Evolutionary conservation across 2,329 filamentous ascomycete genomes (phyloP).

Genomic region (Claviceps sorghi): DNA sequence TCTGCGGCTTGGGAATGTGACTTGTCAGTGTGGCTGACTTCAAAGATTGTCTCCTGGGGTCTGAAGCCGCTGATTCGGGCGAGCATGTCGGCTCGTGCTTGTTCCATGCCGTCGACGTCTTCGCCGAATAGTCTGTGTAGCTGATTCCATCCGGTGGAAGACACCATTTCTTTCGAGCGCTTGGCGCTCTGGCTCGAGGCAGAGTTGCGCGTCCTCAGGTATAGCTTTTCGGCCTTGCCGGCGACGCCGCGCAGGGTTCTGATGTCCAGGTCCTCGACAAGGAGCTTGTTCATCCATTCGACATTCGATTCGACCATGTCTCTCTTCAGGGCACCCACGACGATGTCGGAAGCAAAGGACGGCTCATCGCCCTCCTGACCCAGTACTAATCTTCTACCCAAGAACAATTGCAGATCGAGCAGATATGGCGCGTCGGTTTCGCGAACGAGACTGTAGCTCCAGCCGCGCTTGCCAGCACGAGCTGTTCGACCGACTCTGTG

Average conservation of each 20-base stretch:
- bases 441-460: conserved; percentile 86
- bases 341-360: conserved; percentile 70
- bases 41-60: conserved; percentile 91
- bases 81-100: conserved; percentile 71
- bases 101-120: conserved; percentile 48
- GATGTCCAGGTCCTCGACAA: conserved; percentile 65
- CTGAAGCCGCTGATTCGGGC: conserved; percentile 78
- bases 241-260: conserved; percentile 56
- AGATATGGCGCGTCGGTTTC: conserved; percentile 84
- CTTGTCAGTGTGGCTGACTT: conserved; percentile 64
- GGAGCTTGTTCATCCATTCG: conserved; percentile 70
- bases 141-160: conserved; percentile 54
- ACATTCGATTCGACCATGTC: conserved; percentile 59
- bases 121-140: conserved; percentile 71
- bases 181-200: conserved; percentile 86
- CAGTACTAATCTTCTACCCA: conserved; percentile 68
- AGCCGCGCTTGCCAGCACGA: conserved; percentile 79
- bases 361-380: conserved; percentile 49
- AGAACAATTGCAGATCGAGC: conserved; percentile 83
- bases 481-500: conserved; percentile 94
- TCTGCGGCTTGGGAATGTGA: conserved; percentile 52
- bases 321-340: conserved; percentile 62
- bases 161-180: conserved; percentile 63
- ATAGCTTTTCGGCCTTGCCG: conserved; percentile 81
- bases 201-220: conserved; percentile 76